Conservation (phyloP, 768 basidiomycete genomes). For the Lactarius hengduanensis region DNA sequence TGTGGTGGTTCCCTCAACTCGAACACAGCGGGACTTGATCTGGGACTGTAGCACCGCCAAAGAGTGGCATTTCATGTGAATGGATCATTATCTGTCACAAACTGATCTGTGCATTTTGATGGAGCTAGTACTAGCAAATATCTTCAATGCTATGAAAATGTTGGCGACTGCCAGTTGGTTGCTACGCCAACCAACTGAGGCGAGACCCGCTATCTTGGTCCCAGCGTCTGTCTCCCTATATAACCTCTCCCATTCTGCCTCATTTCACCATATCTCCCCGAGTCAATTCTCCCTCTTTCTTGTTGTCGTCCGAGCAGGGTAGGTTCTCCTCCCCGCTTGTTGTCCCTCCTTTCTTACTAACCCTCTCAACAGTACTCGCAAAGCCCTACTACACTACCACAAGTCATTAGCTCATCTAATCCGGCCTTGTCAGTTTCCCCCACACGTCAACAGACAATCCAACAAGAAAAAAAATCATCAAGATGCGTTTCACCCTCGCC, state of each 20-base stretch:
- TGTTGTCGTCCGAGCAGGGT: conserved; percentile 47
- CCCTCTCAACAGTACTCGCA: conserved; percentile 26
- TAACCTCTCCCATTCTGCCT: conserved; percentile 1
- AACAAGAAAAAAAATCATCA: conserved; percentile 6
- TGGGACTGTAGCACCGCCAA: neutral
- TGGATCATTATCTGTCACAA: neutral
- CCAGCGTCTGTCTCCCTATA: conserved; percentile 1
- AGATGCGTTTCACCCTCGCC: conserved; percentile 25
- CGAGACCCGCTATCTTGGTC: neutral
- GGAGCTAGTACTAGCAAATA: no score
- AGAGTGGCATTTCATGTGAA: neutral
- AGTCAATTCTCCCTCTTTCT: conserved; percentile 40
- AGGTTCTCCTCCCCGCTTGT: conserved; percentile 24
- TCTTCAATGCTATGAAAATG: neutral
- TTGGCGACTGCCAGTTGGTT: neutral
- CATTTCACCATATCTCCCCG: conserved; percentile 9
- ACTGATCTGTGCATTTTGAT: neutral
- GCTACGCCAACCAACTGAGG: conserved; percentile 11
- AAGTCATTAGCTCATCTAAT: neutral
- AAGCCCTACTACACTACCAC: conserved; percentile 13
- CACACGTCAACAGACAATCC: conserved; percentile 19
- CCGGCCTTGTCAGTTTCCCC: conserved; percentile 8
- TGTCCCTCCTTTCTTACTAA: neutral
- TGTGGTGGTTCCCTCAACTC: no score
- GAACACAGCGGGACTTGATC: no score